Conservation (phyloP, 202 grass and related monocot genomes). For the Hordeum pubiflorum region DNA sequence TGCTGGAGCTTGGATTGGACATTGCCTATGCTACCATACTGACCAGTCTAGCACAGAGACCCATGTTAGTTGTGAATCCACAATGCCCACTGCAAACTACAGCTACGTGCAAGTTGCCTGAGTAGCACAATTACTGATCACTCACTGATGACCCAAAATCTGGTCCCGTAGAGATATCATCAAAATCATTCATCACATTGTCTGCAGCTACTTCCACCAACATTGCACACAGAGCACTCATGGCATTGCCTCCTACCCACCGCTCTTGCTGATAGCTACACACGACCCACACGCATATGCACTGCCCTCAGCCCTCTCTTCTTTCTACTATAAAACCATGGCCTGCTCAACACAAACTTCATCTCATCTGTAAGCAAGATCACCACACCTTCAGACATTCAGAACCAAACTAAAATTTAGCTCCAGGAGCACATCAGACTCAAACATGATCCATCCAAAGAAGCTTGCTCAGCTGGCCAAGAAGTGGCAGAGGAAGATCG, state of each 20-base stretch:
- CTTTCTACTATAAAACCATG: conserved; percentile 29
- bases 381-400: background rate
- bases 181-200: background rate
- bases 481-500: conserved; percentile 35
- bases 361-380: background rate
- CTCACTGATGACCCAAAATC: background rate
- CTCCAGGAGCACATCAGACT: background rate
- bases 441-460: conserved; percentile 30
- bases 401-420: background rate
- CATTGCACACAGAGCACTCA: background rate
- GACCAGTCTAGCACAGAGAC: background rate
- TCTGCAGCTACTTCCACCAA: background rate
- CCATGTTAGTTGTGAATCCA: background rate
- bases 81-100: background rate
- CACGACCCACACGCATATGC: background rate
- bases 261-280: background rate
- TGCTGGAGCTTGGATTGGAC: background rate
- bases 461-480: conserved; percentile 31
- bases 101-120: background rate
- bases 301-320: background rate
- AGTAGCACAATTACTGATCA: background rate
- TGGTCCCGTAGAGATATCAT: too few relatives aligned
- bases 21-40: background rate
- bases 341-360: conserved; percentile 16
- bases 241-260: conserved; percentile 13